phyloP scores from a whole-genome alignment of 768 basidiomycete genomes.

The Tricholoma sp. region DNA sequence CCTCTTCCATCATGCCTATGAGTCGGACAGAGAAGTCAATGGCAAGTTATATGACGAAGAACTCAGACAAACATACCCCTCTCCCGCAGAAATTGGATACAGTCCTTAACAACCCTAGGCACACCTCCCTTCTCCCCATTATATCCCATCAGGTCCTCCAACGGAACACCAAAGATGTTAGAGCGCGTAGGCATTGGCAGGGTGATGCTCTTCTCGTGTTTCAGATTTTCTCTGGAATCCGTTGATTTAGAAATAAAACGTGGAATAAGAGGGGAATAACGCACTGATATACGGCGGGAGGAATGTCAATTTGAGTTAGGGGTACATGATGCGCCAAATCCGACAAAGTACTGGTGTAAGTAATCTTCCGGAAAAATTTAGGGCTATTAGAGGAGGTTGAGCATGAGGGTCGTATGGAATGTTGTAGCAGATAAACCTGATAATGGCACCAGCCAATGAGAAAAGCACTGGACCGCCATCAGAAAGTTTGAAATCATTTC shows the following conservation, averaged over 20 bases:
- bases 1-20: constrained; percentile 64
- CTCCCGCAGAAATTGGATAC: constrained; percentile 64
- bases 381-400: constrained; percentile 42
- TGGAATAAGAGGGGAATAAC: constrained; percentile 21
- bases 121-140: constrained; percentile 78
- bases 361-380: constrained; percentile 85
- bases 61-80: constrained; percentile 35
- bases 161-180: constrained; percentile 71
- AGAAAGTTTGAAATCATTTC: background rate
- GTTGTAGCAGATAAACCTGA: constrained; percentile 44
- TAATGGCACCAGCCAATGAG: constrained; percentile 81
- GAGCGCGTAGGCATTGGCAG: constrained; percentile 60
- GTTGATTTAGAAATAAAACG: background rate
- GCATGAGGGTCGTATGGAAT: constrained; percentile 1
- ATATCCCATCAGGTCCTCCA: constrained; percentile 81
- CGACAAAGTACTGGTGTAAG: constrained; percentile 72
- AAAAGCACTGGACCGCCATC: constrained; percentile 62
- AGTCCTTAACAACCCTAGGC: constrained; percentile 77
- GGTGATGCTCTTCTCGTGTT: constrained; percentile 63
- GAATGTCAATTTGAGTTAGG: constrained; percentile 83
- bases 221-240: constrained; percentile 65
- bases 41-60: background rate
- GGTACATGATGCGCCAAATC: constrained; percentile 74
- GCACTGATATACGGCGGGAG: constrained; percentile 78
- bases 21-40: background rate